Base-by-base conservation (phyloP, 192 early-diverging fungal species). In the Rhizophagus prolifer region DNA sequence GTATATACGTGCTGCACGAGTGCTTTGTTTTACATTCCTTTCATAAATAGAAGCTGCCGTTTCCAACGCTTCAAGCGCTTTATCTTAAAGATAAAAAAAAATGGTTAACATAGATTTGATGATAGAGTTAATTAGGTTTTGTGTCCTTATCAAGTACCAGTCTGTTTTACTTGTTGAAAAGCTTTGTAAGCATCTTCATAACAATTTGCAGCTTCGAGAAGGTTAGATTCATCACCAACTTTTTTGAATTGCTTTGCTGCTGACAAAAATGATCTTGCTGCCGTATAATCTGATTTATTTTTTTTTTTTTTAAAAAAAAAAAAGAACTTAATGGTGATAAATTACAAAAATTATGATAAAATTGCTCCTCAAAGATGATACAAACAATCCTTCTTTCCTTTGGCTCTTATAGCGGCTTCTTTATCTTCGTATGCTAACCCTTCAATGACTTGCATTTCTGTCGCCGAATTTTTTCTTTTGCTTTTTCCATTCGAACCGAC, bases 111-210 rank as follows among this genome's bases (percentile, higher is more conserved):
- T 44, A 38, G 23, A 41, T 10, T 38, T 26, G 50, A 54, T 19
- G 54, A 41, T 26, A 60, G 1, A 8, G 0, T 44, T 0, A 5
- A 60, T 21, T 66, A 23, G 13, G 4, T 25, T 47, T 25, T 23
- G 34, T n/a, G n/a, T n/a, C 10, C 9, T 13, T 9, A 38, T 71
- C 31, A 31, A 21, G 38, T 80, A 81, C 82, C 82, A 61, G 67
- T 64, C 25, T 81, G 76, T 50, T 82, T 79, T 19, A 68, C 58
- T 79, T 82, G 81, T 62, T 84, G 78, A 62, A 78, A 81, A 1
- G 83, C 61, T 68, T 82, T 82, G 64, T 72, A 84, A 7, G 80
- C 83, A 44, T 84, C 79, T 67, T 84, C 83, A 59, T 84, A 84
- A 28, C 81, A 81, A 30, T 70, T 66, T 58, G 81, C 83, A 59